Conservation (phyloP, 2,329 filamentous ascomycete genomes). For the Trichophaea hybrida region DNA sequence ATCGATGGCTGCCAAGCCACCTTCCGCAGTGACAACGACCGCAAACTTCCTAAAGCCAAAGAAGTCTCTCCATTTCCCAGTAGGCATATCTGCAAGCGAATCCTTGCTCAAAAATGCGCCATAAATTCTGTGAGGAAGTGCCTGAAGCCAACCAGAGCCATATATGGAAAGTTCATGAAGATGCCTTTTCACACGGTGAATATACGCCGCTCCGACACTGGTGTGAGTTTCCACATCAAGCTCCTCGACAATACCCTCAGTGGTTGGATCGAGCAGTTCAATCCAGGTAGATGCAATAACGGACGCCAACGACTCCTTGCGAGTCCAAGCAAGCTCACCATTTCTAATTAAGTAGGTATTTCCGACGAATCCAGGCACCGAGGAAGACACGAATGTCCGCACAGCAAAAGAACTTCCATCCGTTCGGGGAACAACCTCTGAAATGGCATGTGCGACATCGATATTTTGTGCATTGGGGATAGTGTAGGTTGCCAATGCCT, state of each 20-base stretch:
- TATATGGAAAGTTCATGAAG: slow-evolving; percentile 54
- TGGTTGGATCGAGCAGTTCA: slow-evolving; percentile 48
- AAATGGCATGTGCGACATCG: slow-evolving; percentile 51
- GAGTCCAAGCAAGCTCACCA: slow-evolving; percentile 63
- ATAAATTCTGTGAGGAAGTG: slow-evolving; percentile 53
- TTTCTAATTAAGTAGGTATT: slow-evolving; percentile 80
- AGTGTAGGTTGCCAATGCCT: slow-evolving; percentile 11
- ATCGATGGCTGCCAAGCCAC: slow-evolving; percentile 67
- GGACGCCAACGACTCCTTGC: slow-evolving; percentile 68
- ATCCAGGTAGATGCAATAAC: slow-evolving; percentile 69
- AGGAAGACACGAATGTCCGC: slow-evolving; percentile 57
- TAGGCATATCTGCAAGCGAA: slow-evolving; percentile 36
- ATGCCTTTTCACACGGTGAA: slow-evolving; percentile 75
- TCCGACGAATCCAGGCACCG: slow-evolving; percentile 39
- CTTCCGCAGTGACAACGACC: slow-evolving; percentile 63
- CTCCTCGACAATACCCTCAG: slow-evolving; percentile 61
- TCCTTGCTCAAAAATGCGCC: slow-evolving; percentile 45
- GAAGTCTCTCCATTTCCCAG: slow-evolving; percentile 47
- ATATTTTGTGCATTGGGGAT: slow-evolving; percentile 31
- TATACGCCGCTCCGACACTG: slow-evolving; percentile 65
- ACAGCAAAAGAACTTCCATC: slow-evolving; percentile 55
- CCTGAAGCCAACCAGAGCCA: slow-evolving; percentile 58
- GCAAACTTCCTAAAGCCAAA: slow-evolving; percentile 85
- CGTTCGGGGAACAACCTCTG: slow-evolving; percentile 66
- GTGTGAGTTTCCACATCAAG: slow-evolving; percentile 76